These are phyloP conservation scores for Aspergillus sparsus DNA, from an alignment of 495 filamentous ascomycete genomes.

Conservation along the genomic window DNA sequence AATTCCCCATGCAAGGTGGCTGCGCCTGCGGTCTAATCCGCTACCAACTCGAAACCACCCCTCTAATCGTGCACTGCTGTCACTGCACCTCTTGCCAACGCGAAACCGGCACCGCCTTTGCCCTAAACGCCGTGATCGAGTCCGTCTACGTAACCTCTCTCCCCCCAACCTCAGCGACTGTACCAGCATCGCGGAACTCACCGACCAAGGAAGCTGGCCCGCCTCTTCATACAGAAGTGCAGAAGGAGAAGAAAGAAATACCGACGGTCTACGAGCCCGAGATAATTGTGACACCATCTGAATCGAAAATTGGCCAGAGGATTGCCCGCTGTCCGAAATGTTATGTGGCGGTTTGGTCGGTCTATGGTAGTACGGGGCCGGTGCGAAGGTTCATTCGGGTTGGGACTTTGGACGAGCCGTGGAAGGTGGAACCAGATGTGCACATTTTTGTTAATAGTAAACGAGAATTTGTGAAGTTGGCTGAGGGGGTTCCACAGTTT, in stretches of 20 bases:
- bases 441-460: neutral
- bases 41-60: neutral
- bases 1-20: neutral
- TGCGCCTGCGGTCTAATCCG: neutral
- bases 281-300: neutral
- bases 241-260: neutral
- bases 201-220: neutral
- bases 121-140: neutral
- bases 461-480: neutral
- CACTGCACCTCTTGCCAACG: neutral
- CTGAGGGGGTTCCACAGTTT: neutral
- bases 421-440: neutral
- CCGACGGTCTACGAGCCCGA: neutral
- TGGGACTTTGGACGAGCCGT: neutral
- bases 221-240: neutral
- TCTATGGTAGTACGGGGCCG: neutral
- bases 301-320: neutral
- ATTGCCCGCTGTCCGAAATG: neutral
- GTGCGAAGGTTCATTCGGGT: neutral
- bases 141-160: neutral
- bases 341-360: neutral
- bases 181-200: neutral
- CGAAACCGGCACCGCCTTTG: neutral
- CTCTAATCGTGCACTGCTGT: neutral
- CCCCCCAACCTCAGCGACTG: neutral